Percentiles rank a stretch among this genome's conserved stretches.
These are phyloP conservation scores for Mycena metata DNA, from an alignment of 768 basidiomycete genomes.

Conservation along the genomic window DNA sequence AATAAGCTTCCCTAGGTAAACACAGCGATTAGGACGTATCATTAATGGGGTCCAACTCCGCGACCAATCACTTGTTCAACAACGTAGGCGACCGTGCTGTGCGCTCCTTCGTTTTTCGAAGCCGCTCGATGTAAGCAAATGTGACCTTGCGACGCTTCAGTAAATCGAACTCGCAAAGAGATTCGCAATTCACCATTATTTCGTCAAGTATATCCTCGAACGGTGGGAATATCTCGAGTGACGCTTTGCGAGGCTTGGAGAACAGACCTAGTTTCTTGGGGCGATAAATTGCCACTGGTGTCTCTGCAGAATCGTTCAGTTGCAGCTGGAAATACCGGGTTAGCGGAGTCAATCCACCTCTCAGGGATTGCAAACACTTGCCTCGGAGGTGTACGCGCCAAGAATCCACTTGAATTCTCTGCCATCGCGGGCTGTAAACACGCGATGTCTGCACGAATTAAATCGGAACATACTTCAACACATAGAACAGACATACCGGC, in stretches of 20 bases:
- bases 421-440: constrained; percentile 51
- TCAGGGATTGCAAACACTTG: neutral
- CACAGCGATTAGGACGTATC: too few species aligned
- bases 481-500: constrained; percentile 35
- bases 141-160: constrained; percentile 33
- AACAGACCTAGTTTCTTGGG: constrained; percentile 29
- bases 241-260: constrained; percentile 32
- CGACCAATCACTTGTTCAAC: constrained; percentile 2
- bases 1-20: too few species aligned
- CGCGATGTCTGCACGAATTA: constrained; percentile 42
- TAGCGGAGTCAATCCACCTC: too few species aligned
- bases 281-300: constrained; percentile 37
- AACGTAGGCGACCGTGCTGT: constrained; percentile 16
- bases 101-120: constrained; percentile 43
- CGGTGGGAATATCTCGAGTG: constrained; percentile 45
- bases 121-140: constrained; percentile 48
- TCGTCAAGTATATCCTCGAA: constrained; percentile 47
- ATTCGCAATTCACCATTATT: constrained; percentile 35
- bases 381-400: constrained; percentile 38
- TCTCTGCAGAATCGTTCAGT: constrained; percentile 39
- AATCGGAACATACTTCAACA: neutral
- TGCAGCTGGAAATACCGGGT: constrained; percentile 30
- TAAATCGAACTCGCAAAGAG: too few species aligned
- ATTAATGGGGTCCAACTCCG: too few species aligned
- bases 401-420: constrained; percentile 52